These are phyloP conservation scores for Xerocomus brunneocitrinus DNA, from an alignment of 768 basidiomycete species.

Conservation along the genomic window DNA sequence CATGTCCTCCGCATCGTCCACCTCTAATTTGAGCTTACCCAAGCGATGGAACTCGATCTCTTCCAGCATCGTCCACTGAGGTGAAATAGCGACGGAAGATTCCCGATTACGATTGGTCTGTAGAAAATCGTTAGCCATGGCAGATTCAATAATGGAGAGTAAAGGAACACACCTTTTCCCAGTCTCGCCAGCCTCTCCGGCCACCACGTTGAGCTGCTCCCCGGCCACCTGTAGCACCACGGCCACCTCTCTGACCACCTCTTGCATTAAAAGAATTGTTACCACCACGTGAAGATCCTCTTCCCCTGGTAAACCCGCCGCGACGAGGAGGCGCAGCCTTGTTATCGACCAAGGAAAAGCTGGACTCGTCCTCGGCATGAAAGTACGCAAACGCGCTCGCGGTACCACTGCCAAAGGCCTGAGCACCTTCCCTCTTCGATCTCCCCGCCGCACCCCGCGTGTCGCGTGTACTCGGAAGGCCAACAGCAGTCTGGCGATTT, in stretches of 20 bases:
- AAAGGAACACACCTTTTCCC: slow-evolving; percentile 72
- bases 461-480: slow-evolving; percentile 43
- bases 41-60: slow-evolving; percentile 96
- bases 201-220: slow-evolving; percentile 35
- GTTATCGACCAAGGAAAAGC: slow-evolving; percentile 94
- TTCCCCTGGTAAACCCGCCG: slow-evolving; percentile 59
- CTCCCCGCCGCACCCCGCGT: slow-evolving; percentile 50
- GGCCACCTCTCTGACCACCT: slow-evolving; percentile 42
- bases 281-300: slow-evolving; percentile 38
- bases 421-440: slow-evolving; percentile 70
- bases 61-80: slow-evolving; percentile 92
- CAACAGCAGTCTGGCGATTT: slow-evolving; percentile 51
- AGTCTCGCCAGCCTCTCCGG: slow-evolving; percentile 83
- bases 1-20: slow-evolving; percentile 90
- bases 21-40: slow-evolving; percentile 86
- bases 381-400: slow-evolving; percentile 94
- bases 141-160: not conserved
- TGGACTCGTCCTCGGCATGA: slow-evolving; percentile 96
- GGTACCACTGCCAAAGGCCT: slow-evolving; percentile 86
- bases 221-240: slow-evolving; percentile 42
- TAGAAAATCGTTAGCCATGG: slow-evolving; percentile 5
- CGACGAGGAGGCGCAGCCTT: slow-evolving; percentile 68
- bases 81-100: slow-evolving; percentile 88
- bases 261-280: slow-evolving; percentile 35
- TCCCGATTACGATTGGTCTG: slow-evolving; percentile 83